These are phyloP conservation scores for Phoma sp. DNA, from an alignment of 2,329 filamentous ascomycete species.

Conservation along the genomic window DNA sequence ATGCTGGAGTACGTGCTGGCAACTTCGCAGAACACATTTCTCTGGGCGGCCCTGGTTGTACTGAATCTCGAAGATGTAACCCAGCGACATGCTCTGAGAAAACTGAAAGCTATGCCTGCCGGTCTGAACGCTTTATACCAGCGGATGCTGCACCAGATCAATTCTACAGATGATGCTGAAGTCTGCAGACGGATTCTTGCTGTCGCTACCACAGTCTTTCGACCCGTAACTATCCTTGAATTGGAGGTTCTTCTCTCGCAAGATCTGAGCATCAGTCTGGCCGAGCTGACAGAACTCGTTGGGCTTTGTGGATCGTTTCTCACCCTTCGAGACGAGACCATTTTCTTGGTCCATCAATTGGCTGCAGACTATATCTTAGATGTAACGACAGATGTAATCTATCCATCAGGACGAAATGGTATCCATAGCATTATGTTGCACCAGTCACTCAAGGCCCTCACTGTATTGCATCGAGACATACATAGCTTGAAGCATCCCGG, in stretches of 20 bases:
- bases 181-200: constrained; percentile 49
- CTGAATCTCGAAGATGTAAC: constrained; percentile 35
- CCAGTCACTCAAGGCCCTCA: constrained; percentile 27
- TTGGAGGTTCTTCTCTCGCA: background rate
- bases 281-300: constrained; percentile 35
- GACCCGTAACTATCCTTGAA: constrained; percentile 32
- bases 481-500: constrained; percentile 27
- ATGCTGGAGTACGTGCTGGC: constrained; percentile 25
- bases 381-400: constrained; percentile 13
- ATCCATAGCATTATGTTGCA: background rate
- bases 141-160: constrained; percentile 49
- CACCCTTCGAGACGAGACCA: constrained; percentile 13
- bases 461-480: constrained; percentile 31
- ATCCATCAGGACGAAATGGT: background rate
- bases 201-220: constrained; percentile 38
- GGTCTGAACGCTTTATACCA: constrained; percentile 50
- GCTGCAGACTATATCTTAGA: constrained; percentile 55
- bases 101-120: constrained; percentile 40
- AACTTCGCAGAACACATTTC: constrained; percentile 52
- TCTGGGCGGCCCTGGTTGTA: constrained; percentile 21
- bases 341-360: constrained; percentile 53
- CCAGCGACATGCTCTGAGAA: constrained; percentile 16
- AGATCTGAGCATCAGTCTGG: background rate
- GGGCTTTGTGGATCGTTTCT: constrained; percentile 47
- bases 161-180: constrained; percentile 31